Base-by-base conservation (phyloP, 192 early-diverging fungal genomes). In the Coemansia sp. region DNA sequence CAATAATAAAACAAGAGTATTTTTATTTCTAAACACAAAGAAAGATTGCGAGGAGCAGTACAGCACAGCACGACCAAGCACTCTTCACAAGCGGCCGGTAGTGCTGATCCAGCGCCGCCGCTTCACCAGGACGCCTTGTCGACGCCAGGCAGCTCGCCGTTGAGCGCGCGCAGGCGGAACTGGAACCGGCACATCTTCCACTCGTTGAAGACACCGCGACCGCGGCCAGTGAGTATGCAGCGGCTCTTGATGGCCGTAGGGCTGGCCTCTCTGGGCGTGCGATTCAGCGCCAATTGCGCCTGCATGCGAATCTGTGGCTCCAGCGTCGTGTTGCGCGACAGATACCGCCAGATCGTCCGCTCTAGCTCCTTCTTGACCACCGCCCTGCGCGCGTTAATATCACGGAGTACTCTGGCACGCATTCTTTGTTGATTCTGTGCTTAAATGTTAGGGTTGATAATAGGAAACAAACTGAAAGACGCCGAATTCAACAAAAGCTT, bases 131-230 rank as follows among this genome's bases (percentile, higher is more conserved):
- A 83, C 13, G 85, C 75, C 60, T 91, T 91, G 64, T 80, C 82
- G 28, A 91, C 88, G 48, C 88, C 88, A 4, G 88, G 86, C 50
- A 91, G 63, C 39, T 88, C 85, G 28, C 88, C 88, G 49, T 84
- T 82, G 20, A 91, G 67, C 9, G 88, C 88, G 64, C 85, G 87
- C 33, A 85, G 36, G 45, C 88, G 83, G 77, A 91, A 91, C 72
- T 87, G 84, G 80, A 85, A 85, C 33, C 86, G 80, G 46, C 83
- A 87, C 44, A 91, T 67, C 45, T 77, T 80, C 78, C 85, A 87
- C 35, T 86, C 82, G 65, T 83, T 81, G 32, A 91, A 71, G 23
- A 91, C 58, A 76, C 88, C 87, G 55, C 84, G 81, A 27, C 80
- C 87, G 38, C 85, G 84, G 17, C 88, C 88, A 15, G 88, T 87